phyloP scores from a whole-genome alignment of 2,329 filamentous ascomycete genomes.

The Aspergillus thermomutatus region DNA sequence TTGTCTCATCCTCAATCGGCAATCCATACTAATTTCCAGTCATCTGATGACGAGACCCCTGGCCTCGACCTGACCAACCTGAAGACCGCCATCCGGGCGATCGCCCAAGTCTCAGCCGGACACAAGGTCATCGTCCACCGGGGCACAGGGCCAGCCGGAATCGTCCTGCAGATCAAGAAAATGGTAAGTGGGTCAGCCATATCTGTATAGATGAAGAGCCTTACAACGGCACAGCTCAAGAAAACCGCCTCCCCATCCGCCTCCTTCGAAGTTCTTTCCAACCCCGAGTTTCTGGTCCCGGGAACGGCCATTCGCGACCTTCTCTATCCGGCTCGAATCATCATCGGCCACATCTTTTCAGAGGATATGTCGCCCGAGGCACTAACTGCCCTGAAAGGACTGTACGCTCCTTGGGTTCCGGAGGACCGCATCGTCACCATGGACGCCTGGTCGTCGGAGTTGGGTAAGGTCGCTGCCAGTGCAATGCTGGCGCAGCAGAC shows the following conservation, averaged over 20 bases:
- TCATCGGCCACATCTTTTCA: conserved; percentile 19
- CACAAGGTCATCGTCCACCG: conserved; percentile 22
- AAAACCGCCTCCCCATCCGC: conserved; percentile 12
- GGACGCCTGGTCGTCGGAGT: conserved; percentile 18
- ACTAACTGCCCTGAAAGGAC: conserved; percentile 11
- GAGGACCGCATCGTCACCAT: conserved; percentile 19
- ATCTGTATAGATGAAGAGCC: neutral
- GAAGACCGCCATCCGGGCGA: conserved; percentile 10
- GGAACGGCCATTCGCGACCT: conserved; percentile 11
- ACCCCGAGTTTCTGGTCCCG: conserved; percentile 17
- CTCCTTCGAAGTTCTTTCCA: conserved; percentile 19
- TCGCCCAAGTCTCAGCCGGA: conserved; percentile 13
- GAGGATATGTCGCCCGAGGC: conserved; percentile 12
- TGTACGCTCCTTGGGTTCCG: conserved; percentile 17
- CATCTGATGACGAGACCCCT: neutral
- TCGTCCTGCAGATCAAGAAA: conserved; percentile 14
- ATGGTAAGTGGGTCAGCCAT: conserved; percentile 11
- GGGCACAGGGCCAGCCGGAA: conserved; percentile 14
- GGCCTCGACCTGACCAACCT: conserved; percentile 4
- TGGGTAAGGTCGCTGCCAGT: conserved; percentile 12
- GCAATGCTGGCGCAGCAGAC: conserved; percentile 17
- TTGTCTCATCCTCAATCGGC: neutral
- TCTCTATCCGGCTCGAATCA: conserved; percentile 13
- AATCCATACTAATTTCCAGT: neutral
- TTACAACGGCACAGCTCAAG: conserved; percentile 4